Evolutionary conservation across 176 grass and related monocot genomes (phyloP).

Genomic region (Oropetium thomaeum): DNA sequence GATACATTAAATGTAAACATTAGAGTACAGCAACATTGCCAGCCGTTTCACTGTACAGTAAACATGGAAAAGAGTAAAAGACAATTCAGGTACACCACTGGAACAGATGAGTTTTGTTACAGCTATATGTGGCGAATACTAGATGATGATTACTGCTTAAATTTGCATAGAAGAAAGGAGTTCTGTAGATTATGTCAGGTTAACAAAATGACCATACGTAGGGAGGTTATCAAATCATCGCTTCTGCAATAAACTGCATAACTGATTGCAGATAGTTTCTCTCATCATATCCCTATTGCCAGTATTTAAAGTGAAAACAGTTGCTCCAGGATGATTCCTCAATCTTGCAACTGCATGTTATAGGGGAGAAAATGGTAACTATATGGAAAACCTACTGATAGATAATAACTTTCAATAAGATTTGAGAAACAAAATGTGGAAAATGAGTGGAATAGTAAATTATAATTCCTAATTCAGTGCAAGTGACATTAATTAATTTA

Average conservation of each 20-base stretch:
- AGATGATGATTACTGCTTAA: background rate
- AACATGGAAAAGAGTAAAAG: background rate
- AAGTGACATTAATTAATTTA: background rate
- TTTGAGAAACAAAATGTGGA: background rate
- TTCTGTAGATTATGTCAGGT: background rate
- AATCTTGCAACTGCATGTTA: slow-evolving; percentile 73
- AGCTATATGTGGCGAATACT: slow-evolving; percentile 16
- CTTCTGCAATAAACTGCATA: slow-evolving; percentile 54
- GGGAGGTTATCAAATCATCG: slow-evolving; percentile 34
- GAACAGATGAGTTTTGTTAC: slow-evolving; percentile 6
- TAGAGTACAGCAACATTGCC: background rate
- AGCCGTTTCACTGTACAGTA: background rate
- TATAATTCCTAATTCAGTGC: background rate
- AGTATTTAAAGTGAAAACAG: slow-evolving; percentile 59
- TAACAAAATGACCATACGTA: background rate
- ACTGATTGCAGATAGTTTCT: slow-evolving; percentile 58
- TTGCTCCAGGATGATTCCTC: slow-evolving; percentile 92
- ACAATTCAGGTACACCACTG: slow-evolving; percentile 14
- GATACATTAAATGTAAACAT: slow-evolving; percentile 20
- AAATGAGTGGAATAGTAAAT: background rate
- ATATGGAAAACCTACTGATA: background rate
- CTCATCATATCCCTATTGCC: slow-evolving; percentile 67
- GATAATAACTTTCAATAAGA: background rate
- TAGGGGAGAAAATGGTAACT: background rate
- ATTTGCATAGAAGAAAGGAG: background rate